These are phyloP conservation scores for Fusarium sarcochroum DNA, from an alignment of 2,329 filamentous ascomycete species.

Conservation along the genomic window DNA sequence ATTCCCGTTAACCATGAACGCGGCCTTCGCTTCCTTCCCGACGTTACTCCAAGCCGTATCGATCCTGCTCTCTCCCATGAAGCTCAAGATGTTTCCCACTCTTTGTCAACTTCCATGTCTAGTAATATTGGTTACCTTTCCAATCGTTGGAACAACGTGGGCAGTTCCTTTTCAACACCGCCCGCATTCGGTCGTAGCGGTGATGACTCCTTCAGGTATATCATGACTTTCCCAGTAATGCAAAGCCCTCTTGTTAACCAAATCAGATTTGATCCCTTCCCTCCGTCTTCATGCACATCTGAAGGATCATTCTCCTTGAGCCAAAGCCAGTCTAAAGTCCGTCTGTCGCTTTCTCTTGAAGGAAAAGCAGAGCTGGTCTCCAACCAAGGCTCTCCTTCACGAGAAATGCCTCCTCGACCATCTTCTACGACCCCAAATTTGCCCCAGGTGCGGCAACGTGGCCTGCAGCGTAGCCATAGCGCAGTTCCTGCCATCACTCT, in stretches of 20 bases:
- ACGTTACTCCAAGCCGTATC: conserved; percentile 47
- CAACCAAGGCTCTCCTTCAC: conserved; percentile 76
- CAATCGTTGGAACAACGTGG: conserved; percentile 68
- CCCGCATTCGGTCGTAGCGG: conserved; percentile 55
- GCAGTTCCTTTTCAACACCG: conserved; percentile 66
- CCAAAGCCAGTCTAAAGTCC: conserved; percentile 67
- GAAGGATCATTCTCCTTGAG: conserved; percentile 55
- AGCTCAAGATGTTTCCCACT: conserved; percentile 46
- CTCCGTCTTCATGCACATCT: conserved; percentile 59
- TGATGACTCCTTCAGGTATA: conserved; percentile 64
- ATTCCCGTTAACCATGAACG: conserved; percentile 40
- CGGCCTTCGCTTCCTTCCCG: conserved; percentile 31
- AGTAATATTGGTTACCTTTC: conserved; percentile 65
- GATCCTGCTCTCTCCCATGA: conserved; percentile 49
- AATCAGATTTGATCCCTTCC: conserved; percentile 60
- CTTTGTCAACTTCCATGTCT: conserved; percentile 58
- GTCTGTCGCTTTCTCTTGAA: conserved; percentile 87
- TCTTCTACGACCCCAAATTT: conserved; percentile 63
- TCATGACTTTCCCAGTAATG: neutral
- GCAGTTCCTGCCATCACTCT: conserved; percentile 71
- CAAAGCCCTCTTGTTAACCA: conserved; percentile 15
- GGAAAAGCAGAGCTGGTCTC: conserved; percentile 91
- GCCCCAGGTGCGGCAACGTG: conserved; percentile 63
- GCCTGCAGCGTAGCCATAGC: conserved; percentile 79
- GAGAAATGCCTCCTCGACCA: conserved; percentile 63